Conservation (phyloP, 129 eudicot genomes). For the Scalesia atractyloides region DNA sequence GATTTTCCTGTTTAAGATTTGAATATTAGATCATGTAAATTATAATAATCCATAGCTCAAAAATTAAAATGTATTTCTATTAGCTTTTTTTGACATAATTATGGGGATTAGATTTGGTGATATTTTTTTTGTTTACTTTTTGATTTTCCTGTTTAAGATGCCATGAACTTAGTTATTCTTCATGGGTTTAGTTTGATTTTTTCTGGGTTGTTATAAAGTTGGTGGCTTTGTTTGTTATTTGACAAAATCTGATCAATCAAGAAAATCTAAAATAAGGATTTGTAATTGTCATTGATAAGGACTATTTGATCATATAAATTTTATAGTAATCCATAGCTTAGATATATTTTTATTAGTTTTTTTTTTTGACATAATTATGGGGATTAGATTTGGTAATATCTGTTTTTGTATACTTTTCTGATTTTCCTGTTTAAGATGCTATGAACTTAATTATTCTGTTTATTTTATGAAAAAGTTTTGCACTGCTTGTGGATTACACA, state of each 20-base stretch:
- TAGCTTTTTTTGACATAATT: neutral
- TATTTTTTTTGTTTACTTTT: too few species aligned
- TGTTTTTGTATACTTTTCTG: too few species aligned
- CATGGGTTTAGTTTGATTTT: too few species aligned
- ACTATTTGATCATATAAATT: neutral
- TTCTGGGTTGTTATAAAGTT: neutral
- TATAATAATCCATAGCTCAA: neutral
- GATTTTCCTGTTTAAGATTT: neutral
- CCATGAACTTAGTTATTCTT: neutral
- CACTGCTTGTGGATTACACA: conserved; percentile 16
- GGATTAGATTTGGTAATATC: neutral
- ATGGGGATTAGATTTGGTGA: neutral
- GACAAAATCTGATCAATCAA: too few species aligned
- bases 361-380: neutral
- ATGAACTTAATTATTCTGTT: neutral
- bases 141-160: neutral
- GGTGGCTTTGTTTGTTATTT: neutral
- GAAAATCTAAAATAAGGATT: too few species aligned
- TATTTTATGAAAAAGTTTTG: conserved; percentile 12
- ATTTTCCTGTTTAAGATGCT: neutral
- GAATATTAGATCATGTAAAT: neutral
- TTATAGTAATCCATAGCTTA: neutral
- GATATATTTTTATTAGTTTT: neutral
- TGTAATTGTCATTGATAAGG: neutral
- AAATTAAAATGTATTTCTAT: neutral